Base-by-base conservation (phyloP, 495 filamentous ascomycete genomes). In the Aspergillus nidulans region DNA sequence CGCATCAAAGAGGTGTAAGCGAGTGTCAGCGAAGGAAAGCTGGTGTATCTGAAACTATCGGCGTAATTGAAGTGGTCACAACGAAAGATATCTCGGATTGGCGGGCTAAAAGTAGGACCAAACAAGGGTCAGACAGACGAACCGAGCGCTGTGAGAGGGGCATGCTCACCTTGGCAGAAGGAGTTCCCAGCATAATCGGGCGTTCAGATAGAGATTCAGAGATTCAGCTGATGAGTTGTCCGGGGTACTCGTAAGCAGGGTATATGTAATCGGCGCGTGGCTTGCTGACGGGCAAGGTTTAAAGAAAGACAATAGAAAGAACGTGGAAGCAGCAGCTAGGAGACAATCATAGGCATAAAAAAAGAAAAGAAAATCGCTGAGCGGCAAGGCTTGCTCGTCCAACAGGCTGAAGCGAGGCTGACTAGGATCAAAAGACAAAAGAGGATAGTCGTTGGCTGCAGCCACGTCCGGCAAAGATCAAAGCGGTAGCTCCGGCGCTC, bases 101-200 rank as follows among this genome's bases (percentile, higher is more conserved):
- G 53, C 36, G 38, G 45, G 53, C 53, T 56, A 56, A 56, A 55
- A 43, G 45, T 43, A 56, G 53, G 19, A 49, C 16, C 53, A 56
- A 23, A 49, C 53, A 49, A 45, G 45, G 36, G 38, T 56, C 44
- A 56, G 21, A 55, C 23, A 55, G 38, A 49, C 36, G 45, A 16
- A 56, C 45, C 18, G 25, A 42, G 44, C n/a, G 7, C 8, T 10
- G n/a, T 16, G 38, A 38, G 53, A 49, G 53, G 53, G 53, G 53
- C 16, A 52, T 34, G 24, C 43, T 53, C 34, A 58, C 56, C 56
- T 53, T 58, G 49, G 43, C 56, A 49, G 44, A 32, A 42, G 16
- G 16, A 7, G 16, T 25, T 32, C 53, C 23, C 38, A 44, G 43
- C 53, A 55, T 55, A 42, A 55, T 55, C 19, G n/a, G 28, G 46